A percentile compares a stretch with the other conserved stretches of the same genome.
phyloP scores from a whole-genome alignment of 2,329 filamentous ascomycete species.

The Pseudophaeomoniella oleicola region DNA sequence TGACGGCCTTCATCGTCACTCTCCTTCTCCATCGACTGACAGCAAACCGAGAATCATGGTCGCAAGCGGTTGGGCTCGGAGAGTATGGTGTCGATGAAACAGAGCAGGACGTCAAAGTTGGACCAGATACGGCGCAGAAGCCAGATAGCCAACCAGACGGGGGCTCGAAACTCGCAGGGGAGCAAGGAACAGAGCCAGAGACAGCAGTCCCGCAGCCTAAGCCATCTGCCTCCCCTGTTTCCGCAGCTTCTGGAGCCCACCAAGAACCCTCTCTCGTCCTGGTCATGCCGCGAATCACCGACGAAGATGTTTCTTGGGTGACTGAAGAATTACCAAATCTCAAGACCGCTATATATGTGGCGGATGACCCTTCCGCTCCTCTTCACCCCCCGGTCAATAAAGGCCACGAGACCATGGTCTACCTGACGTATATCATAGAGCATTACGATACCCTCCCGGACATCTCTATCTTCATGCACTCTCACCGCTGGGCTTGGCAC shows the following conservation, averaged over 20 bases:
- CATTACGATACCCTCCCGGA: slow-evolving; percentile 36
- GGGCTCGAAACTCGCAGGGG: background rate
- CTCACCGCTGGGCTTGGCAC: slow-evolving; percentile 43
- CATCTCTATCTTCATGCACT: slow-evolving; percentile 46
- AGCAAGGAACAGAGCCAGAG: background rate
- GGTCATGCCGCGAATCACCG: slow-evolving; percentile 36
- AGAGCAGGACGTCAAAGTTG: background rate
- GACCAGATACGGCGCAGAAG: background rate
- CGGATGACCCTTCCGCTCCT: slow-evolving; percentile 8
- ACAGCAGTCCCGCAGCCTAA: slow-evolving; percentile 8
- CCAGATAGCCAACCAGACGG: background rate
- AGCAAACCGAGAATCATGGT: background rate
- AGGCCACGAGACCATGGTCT: slow-evolving; percentile 31
- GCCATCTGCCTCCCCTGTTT: slow-evolving; percentile 17
- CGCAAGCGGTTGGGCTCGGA: slow-evolving; percentile 23
- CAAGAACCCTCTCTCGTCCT: slow-evolving; percentile 39
- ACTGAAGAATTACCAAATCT: slow-evolving; percentile 7
- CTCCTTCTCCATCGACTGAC: background rate
- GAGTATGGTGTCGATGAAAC: slow-evolving; percentile 8
- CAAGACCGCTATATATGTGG: slow-evolving; percentile 6
- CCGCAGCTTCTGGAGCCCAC: slow-evolving; percentile 27
- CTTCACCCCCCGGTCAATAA: slow-evolving; percentile 25
- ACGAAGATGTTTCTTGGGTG: slow-evolving; percentile 31
- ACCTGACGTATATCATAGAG: slow-evolving; percentile 32
- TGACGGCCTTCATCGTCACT: background rate